Conservation (phyloP, 129 eudicot species). For the Smallanthus sonchifolius region DNA sequence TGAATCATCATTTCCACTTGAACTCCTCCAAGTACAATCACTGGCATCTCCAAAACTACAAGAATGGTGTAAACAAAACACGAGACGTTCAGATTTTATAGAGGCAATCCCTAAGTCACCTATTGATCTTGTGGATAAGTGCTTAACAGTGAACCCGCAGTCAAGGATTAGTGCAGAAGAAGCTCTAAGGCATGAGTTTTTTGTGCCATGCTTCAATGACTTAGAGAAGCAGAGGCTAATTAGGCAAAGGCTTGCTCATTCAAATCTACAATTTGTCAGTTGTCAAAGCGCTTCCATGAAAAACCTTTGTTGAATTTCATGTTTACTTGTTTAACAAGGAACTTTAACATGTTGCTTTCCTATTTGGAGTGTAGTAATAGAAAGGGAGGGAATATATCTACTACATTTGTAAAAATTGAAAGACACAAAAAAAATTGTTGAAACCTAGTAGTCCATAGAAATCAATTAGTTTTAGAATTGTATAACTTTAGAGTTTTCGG, state of each 20-base stretch:
- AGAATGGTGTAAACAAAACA: slow-evolving; percentile 73
- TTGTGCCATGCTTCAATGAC: slow-evolving; percentile 52
- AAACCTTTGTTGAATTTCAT: slow-evolving; percentile 1
- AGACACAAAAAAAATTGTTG: too few relatives aligned
- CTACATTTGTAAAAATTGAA: neutral
- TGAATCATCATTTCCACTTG: too few relatives aligned
- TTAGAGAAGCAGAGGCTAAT: slow-evolving; percentile 45
- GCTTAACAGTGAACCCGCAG: slow-evolving; percentile 92
- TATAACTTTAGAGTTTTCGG: too few relatives aligned
- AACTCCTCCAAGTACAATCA: slow-evolving; percentile 51
- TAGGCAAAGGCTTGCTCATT: slow-evolving; percentile 39
- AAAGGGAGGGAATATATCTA: neutral
- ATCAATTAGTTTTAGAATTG: too few relatives aligned
- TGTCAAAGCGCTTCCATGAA: slow-evolving; percentile 26
- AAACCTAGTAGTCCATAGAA: too few relatives aligned
- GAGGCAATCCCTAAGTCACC: slow-evolving; percentile 52
- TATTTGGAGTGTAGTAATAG: neutral
- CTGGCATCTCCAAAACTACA: slow-evolving; percentile 43
- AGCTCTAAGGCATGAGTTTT: slow-evolving; percentile 81
- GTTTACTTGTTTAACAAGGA: neutral
- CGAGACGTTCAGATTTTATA: slow-evolving; percentile 53
- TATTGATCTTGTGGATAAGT: slow-evolving; percentile 83
- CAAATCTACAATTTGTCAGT: slow-evolving; percentile 13
- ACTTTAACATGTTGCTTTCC: neutral
- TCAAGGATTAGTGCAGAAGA: slow-evolving; percentile 81